Percentiles rank a stretch among this genome's conserved stretches.
Conservation (phyloP, 163 green algal species). For the Picocystis sp. region DNA sequence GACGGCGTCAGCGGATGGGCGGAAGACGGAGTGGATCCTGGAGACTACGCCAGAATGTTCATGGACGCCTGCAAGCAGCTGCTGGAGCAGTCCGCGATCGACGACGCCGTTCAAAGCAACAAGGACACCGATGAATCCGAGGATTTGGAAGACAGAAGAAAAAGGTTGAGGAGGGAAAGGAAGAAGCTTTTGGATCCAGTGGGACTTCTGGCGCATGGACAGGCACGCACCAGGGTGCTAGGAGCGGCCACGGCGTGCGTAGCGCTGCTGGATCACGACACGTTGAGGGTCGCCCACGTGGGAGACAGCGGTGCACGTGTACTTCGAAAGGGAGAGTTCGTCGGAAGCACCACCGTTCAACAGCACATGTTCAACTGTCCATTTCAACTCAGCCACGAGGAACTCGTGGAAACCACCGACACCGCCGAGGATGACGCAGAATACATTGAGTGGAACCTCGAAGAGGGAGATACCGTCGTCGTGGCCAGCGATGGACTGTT, state of each 20-base stretch:
- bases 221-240: too few species aligned
- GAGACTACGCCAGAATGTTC: too few species aligned
- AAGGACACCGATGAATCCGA: too few species aligned
- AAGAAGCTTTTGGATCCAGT: conserved; percentile 8
- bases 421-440: not conserved
- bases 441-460: conserved; percentile 1
- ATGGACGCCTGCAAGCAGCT: too few species aligned
- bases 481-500: conserved; percentile 17
- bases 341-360: not conserved
- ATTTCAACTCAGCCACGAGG: not conserved
- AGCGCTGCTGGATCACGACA: too few species aligned
- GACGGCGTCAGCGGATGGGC: conserved; percentile 1
- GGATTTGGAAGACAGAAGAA: too few species aligned
- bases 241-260: too few species aligned
- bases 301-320: conserved; percentile 10
- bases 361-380: too few species aligned
- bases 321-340: conserved; percentile 5
- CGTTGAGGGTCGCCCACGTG: conserved; percentile 2
- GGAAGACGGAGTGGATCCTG: conserved; percentile 1
- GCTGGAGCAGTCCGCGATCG: too few species aligned
- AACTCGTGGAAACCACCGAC: not conserved
- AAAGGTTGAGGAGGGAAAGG: conserved; percentile 1
- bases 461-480: conserved; percentile 19
- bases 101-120: too few species aligned
- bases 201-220: not conserved